Evolutionary conservation across 169 alveolate genomes (phyloP).

Genomic region (Eimeria sp.): DNA sequence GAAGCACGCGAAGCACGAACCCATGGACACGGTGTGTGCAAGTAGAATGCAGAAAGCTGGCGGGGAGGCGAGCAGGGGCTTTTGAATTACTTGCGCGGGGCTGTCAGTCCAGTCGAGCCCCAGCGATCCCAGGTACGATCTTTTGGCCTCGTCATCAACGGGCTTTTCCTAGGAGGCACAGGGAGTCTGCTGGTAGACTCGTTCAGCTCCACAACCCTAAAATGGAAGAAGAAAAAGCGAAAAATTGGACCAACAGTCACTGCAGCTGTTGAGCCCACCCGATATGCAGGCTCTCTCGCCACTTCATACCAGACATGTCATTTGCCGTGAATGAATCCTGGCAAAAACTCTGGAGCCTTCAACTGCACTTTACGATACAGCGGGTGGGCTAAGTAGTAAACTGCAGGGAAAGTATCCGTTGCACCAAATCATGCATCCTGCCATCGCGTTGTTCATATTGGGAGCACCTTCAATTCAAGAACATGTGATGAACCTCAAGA

Average conservation of each 20-base stretch:
- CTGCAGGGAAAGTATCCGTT: neutral
- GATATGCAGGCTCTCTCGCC: neutral
- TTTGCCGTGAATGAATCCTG: neutral
- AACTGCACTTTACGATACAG: neutral
- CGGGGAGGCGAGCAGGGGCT: neutral
- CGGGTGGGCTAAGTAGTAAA: neutral
- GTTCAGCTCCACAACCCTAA: conserved; percentile 27
- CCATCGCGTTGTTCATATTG: neutral
- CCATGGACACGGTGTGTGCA: neutral
- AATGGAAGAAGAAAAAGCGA: neutral
- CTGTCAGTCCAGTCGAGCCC: conserved; percentile 75
- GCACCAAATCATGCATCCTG: neutral
- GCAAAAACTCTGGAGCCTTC: neutral
- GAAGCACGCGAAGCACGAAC: neutral
- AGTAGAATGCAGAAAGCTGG: no score
- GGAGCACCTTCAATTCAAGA: neutral
- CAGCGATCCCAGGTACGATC: conserved; percentile 77
- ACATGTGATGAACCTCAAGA: neutral
- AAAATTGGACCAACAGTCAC: neutral
- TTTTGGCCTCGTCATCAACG: conserved; percentile 53
- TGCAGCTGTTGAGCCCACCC: neutral
- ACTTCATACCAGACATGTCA: neutral
- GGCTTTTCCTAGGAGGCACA: conserved; percentile 6
- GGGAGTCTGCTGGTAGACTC: conserved; percentile 40
- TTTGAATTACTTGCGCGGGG: conserved; percentile 57